A percentile compares a stretch with the other conserved stretches of the same genome.
Conservation (phyloP, 129 eudicot genomes). For the Escallonia rubra region DNA sequence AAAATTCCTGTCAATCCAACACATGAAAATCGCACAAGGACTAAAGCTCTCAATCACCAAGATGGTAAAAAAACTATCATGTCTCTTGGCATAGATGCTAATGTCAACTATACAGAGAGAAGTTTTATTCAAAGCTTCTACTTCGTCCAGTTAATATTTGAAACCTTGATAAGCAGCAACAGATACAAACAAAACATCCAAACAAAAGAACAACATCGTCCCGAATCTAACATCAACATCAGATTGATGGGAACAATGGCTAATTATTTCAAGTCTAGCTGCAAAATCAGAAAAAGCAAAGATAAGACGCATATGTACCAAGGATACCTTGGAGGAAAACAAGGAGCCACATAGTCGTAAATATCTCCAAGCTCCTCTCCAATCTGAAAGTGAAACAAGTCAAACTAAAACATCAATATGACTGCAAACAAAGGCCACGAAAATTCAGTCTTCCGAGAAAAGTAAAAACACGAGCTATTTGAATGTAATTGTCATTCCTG, state of each 20-base stretch:
- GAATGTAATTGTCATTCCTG: too few relatives aligned
- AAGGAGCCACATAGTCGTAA: conserved; percentile 94
- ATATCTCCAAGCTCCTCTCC: conserved; percentile 98
- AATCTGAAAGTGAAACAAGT: conserved; percentile 48
- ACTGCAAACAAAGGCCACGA: too few relatives aligned
- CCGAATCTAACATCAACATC: background rate
- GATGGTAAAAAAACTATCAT: too few relatives aligned
- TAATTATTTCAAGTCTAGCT: background rate
- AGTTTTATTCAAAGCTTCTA: background rate
- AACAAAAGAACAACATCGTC: background rate
- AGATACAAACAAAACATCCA: background rate
- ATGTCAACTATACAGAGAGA: background rate
- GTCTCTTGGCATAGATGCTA: too few relatives aligned
- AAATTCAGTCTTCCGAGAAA: too few relatives aligned
- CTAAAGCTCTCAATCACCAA: too few relatives aligned
- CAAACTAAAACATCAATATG: background rate
- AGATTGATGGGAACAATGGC: background rate
- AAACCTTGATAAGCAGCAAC: background rate
- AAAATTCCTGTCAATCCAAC: too few relatives aligned
- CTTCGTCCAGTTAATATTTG: background rate
- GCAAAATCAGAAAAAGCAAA: background rate
- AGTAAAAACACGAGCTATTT: too few relatives aligned
- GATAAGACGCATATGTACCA: background rate
- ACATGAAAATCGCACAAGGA: too few relatives aligned
- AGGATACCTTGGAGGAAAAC: conserved; percentile 94